Conservation (phyloP, 169 alveolate genomes). For the Plasmodium gaboni region DNA sequence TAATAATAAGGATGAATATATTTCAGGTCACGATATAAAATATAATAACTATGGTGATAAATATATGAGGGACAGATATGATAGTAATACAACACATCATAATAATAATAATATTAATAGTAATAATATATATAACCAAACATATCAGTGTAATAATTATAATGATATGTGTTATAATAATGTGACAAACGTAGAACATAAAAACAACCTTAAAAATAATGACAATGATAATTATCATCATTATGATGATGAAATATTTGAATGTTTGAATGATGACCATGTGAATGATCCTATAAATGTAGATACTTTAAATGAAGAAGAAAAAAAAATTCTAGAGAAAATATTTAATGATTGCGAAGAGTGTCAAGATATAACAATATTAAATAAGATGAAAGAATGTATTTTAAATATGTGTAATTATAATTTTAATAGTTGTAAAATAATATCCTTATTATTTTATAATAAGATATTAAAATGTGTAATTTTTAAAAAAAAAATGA, state of each 20-base stretch:
- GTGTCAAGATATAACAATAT: not conserved
- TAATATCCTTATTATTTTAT: slow-evolving; percentile 30
- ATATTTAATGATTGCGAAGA: slow-evolving; percentile 37
- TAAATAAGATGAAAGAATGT: slow-evolving; percentile 41
- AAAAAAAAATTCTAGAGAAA: not conserved
- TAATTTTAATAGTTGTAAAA: not conserved
- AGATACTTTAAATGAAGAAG: slow-evolving; percentile 20
- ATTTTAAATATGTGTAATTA: slow-evolving; percentile 32
- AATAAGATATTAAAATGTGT: slow-evolving; percentile 43
- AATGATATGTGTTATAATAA: not conserved
- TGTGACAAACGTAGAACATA: not conserved
- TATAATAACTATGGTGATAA: not conserved
- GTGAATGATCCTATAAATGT: not conserved
- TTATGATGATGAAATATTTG: not conserved
- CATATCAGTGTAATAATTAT: not conserved
- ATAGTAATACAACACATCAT: not conserved
- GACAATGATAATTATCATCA: not conserved
- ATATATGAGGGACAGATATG: not conserved
- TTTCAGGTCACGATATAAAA: not conserved
- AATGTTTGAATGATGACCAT: not conserved
- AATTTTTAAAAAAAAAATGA: slow-evolving; percentile 45
- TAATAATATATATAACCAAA: not conserved
- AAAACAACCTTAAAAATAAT: not conserved
- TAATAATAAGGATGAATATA: not conserved
- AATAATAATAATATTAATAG: not conserved